Conservation (phyloP, 2,329 filamentous ascomycete genomes). For the Diaporthe amygdali region DNA sequence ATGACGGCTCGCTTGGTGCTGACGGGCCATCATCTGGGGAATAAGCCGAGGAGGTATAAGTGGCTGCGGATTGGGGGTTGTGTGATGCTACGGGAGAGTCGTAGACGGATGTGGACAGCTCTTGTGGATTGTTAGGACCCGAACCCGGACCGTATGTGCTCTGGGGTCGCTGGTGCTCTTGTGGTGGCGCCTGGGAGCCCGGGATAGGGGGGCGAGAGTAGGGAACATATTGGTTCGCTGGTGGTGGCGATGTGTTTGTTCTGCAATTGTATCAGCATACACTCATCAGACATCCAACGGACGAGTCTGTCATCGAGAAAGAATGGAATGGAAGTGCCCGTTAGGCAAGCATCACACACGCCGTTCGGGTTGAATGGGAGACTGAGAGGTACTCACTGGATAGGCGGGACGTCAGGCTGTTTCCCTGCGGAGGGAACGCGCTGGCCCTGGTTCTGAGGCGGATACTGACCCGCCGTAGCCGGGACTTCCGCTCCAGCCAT, state of each 20-base stretch:
- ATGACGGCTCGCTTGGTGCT: conserved; percentile 40
- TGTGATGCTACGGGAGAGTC: conserved; percentile 71
- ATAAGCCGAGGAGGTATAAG: conserved; percentile 53
- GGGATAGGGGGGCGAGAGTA: conserved; percentile 23
- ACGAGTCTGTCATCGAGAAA: neutral
- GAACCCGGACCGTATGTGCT: conserved; percentile 63
- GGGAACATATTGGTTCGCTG: conserved; percentile 22
- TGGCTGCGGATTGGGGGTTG: conserved; percentile 48
- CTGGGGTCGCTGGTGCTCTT: conserved; percentile 57
- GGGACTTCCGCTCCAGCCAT: conserved; percentile 62
- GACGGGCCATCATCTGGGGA: conserved; percentile 51
- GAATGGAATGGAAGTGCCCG: neutral
- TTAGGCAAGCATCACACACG: neutral
- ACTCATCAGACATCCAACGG: neutral
- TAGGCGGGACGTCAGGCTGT: conserved; percentile 41
- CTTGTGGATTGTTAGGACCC: conserved; percentile 63
- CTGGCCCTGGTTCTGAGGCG: conserved; percentile 57
- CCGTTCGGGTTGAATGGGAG: neutral
- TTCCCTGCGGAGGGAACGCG: conserved; percentile 52
- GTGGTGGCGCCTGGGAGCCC: conserved; percentile 32
- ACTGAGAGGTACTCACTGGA: conserved; percentile 17
- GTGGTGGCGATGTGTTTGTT: conserved; percentile 23
- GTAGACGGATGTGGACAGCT: conserved; percentile 78
- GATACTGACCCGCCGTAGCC: conserved; percentile 43
- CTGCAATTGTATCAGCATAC: neutral